These are phyloP conservation scores for Cordyceps militaris DNA, from an alignment of 2,329 filamentous ascomycete genomes.

Conservation along the genomic window DNA sequence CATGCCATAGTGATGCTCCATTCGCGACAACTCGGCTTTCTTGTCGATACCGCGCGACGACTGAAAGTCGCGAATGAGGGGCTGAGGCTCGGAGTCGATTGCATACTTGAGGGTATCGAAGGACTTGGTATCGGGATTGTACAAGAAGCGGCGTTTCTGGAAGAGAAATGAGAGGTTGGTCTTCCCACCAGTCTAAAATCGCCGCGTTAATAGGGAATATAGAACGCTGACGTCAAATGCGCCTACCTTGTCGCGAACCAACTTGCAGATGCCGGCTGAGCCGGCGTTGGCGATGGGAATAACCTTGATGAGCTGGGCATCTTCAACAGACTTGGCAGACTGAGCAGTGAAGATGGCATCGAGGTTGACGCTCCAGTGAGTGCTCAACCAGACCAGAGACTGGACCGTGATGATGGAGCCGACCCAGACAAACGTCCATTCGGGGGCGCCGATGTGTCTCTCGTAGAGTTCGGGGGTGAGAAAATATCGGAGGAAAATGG, in stretches of 20 bases:
- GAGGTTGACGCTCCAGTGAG: constrained; percentile 93
- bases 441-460: constrained; percentile 81
- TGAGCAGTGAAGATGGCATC: constrained; percentile 74
- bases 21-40: constrained; percentile 65
- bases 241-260: constrained; percentile 65
- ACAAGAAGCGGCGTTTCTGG: constrained; percentile 95
- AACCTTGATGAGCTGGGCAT: constrained; percentile 85
- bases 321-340: constrained; percentile 59
- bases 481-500: constrained; percentile 82
- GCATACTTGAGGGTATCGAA: constrained; percentile 79
- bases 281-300: constrained; percentile 86
- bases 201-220: background rate
- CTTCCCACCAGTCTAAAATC: constrained; percentile 57
- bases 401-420: constrained; percentile 83
- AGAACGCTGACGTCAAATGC: background rate
- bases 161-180: constrained; percentile 83
- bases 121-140: constrained; percentile 60
- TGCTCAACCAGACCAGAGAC: constrained; percentile 87
- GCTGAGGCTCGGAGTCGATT: constrained; percentile 81
- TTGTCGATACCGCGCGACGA: constrained; percentile 66
- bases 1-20: constrained; percentile 88
- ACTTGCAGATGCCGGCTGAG: constrained; percentile 74
- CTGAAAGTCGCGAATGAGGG: constrained; percentile 71
- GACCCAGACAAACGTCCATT: constrained; percentile 97
- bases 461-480: constrained; percentile 78